These are phyloP conservation scores for Phytophthora pluvialis DNA, from an alignment of 352 stramenopile species.

Conservation along the genomic window DNA sequence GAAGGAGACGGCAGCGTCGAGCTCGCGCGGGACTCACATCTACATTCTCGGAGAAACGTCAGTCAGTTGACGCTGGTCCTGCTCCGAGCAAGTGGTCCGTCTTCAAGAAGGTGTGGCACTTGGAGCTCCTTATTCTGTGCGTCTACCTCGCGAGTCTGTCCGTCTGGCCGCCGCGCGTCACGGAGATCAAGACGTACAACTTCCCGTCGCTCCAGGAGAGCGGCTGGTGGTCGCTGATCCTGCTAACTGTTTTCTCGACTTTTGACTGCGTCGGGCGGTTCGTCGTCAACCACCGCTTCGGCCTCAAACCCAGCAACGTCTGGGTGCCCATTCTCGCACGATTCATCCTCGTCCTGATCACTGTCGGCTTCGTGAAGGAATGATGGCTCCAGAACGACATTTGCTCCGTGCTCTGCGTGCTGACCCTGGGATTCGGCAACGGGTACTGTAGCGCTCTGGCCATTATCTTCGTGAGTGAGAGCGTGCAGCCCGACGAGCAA, in stretches of 20 bases:
- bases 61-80: constrained; percentile 9
- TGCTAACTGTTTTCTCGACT: constrained; percentile 77
- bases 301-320: constrained; percentile 61
- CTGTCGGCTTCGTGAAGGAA: constrained; percentile 67
- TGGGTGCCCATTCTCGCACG: constrained; percentile 60
- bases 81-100: constrained; percentile 64
- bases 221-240: constrained; percentile 81
- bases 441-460: constrained; percentile 75
- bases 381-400: constrained; percentile 67
- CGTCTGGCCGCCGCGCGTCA: constrained; percentile 79
- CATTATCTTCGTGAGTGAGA: constrained; percentile 84
- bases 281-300: constrained; percentile 63
- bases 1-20: constrained; percentile 38
- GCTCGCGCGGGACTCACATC: constrained; percentile 45
- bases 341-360: constrained; percentile 61
- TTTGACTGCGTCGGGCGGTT: constrained; percentile 72
- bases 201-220: constrained; percentile 66
- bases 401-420: constrained; percentile 72
- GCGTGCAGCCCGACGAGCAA: constrained; percentile 66
- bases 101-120: constrained; percentile 62
- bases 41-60: constrained; percentile 30
- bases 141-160: constrained; percentile 69
- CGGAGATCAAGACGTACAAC: constrained; percentile 81
- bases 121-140: constrained; percentile 67
- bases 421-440: constrained; percentile 70